Evolutionary conservation across 306 rosid genomes (phyloP).

Genomic region (Lathyrus tuberosus): DNA sequence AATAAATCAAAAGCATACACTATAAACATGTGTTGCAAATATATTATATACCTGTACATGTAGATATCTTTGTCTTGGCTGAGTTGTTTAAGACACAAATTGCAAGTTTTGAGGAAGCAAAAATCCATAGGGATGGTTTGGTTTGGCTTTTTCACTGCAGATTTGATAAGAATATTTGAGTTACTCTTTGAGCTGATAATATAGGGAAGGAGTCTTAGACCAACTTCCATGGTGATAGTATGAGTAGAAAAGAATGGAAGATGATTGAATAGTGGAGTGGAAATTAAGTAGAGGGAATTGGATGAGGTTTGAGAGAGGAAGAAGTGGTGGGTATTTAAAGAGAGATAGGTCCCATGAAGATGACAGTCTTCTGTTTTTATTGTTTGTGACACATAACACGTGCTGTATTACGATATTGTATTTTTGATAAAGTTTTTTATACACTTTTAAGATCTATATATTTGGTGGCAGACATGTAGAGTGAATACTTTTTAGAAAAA

Average conservation of each 20-base stretch:
- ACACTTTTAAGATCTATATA: too few species aligned
- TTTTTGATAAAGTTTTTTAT: not conserved
- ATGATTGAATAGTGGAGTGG: not conserved
- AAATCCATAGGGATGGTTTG: constrained; percentile 31
- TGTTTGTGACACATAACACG: constrained; percentile 32
- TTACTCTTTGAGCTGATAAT: constrained; percentile 38
- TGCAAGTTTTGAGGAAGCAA: constrained; percentile 54
- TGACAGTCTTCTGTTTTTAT: constrained; percentile 12
- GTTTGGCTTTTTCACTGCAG: constrained; percentile 38
- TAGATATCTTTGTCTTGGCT: constrained; percentile 55
- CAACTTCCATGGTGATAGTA: constrained; percentile 40
- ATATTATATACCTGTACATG: constrained; percentile 52
- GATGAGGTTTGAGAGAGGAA: constrained; percentile 32
- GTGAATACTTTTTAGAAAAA: not conserved
- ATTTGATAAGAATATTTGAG: constrained; percentile 46
- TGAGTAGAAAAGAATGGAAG: constrained; percentile 3
- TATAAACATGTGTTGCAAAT: too few species aligned
- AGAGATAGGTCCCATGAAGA: not conserved
- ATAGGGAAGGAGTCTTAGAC: constrained; percentile 46
- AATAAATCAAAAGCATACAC: too few species aligned
- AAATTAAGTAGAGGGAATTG: not conserved
- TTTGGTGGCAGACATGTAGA: not conserved
- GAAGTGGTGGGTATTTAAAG: constrained; percentile 42
- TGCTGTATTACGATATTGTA: constrained; percentile 23
- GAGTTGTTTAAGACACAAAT: constrained; percentile 47